Conservation (phyloP, 1,284 basidiomycete species). For the Mycena citricolor region DNA sequence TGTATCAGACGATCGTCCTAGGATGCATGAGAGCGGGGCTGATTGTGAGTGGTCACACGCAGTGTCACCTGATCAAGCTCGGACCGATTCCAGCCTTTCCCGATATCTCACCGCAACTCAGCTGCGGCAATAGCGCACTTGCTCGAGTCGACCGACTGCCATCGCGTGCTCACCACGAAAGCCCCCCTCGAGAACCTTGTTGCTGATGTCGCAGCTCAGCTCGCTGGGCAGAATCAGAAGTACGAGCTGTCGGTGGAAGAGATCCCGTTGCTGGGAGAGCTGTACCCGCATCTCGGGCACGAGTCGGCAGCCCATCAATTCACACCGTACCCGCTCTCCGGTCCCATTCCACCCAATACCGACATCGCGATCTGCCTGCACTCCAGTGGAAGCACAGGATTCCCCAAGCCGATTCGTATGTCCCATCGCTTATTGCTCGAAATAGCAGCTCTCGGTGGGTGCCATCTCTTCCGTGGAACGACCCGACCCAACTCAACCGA, state of each 20-base stretch:
- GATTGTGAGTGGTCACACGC: slow-evolving; percentile 20
- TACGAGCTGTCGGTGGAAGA: slow-evolving; percentile 32
- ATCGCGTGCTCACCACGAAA: slow-evolving; percentile 33
- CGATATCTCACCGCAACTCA: slow-evolving; percentile 39
- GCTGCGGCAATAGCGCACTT: slow-evolving; percentile 34
- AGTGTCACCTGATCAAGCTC: neutral
- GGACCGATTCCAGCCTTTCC: slow-evolving; percentile 27
- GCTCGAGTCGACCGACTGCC: slow-evolving; percentile 30
- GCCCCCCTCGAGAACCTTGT: slow-evolving; percentile 28
- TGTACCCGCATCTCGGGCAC: slow-evolving; percentile 33
- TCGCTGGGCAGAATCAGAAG: neutral
- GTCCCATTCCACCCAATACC: slow-evolving; percentile 8
- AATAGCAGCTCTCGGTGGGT: slow-evolving; percentile 21
- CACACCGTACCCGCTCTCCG: slow-evolving; percentile 26
- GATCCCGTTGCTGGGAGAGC: slow-evolving; percentile 28
- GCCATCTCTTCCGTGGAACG: slow-evolving; percentile 38
- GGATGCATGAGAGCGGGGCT: slow-evolving; percentile 27
- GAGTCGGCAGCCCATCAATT: slow-evolving; percentile 26
- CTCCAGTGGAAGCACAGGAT: slow-evolving; percentile 31
- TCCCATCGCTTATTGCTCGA: slow-evolving; percentile 4
- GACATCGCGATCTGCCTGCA: slow-evolving; percentile 28
- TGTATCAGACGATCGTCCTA: slow-evolving; percentile 26
- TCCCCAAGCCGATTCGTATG: slow-evolving; percentile 29
- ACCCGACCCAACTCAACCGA: slow-evolving; percentile 16
- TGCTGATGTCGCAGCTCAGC: slow-evolving; percentile 22